These are phyloP conservation scores for Coffea canephora DNA, from an alignment of 257 asterid genomes.

Conservation along the genomic window DNA sequence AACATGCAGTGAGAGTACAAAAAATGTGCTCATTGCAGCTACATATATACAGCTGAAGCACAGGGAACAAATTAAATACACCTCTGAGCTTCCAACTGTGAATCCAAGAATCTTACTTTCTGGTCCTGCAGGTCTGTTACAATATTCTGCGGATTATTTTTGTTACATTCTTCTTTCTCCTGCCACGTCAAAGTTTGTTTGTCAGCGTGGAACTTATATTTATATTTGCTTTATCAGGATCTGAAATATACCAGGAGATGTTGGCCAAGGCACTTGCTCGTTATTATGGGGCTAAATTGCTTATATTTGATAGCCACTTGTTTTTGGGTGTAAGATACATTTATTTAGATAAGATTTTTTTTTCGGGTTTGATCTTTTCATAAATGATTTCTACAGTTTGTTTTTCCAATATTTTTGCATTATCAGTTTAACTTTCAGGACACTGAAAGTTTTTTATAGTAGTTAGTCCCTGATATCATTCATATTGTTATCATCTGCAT, in stretches of 20 bases:
- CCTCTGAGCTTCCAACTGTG: slow-evolving; percentile 76
- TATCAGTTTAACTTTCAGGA: not conserved
- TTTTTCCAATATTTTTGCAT: not conserved
- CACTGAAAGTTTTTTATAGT: not conserved
- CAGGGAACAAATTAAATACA: slow-evolving; percentile 59
- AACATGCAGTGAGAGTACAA: slow-evolving; percentile 79
- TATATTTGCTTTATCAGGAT: slow-evolving; percentile 52
- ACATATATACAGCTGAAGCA: slow-evolving; percentile 78
- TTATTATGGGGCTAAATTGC: slow-evolving; percentile 80
- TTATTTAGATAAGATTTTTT: not conserved
- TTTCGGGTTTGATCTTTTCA: not conserved
- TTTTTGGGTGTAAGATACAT: slow-evolving; percentile 62
- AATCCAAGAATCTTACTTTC: slow-evolving; percentile 86
- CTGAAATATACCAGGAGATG: slow-evolving; percentile 92
- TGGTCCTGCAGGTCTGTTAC: slow-evolving; percentile 77
- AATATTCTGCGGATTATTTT: not conserved
- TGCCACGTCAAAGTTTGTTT: not conserved
- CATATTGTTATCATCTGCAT: slow-evolving; percentile 4
- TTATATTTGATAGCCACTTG: slow-evolving; percentile 67
- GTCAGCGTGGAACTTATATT: not conserved
- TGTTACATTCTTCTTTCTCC: not conserved
- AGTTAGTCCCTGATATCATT: not conserved
- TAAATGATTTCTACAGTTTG: not conserved
- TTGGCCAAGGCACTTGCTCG: slow-evolving; percentile 87
- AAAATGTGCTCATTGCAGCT: slow-evolving; percentile 76